Percentiles rank a stretch among this genome's conserved stretches.
These are phyloP conservation scores for Drechslerella stenobrocha DNA, from an alignment of 2,329 filamentous ascomycete genomes.

Conservation along the genomic window DNA sequence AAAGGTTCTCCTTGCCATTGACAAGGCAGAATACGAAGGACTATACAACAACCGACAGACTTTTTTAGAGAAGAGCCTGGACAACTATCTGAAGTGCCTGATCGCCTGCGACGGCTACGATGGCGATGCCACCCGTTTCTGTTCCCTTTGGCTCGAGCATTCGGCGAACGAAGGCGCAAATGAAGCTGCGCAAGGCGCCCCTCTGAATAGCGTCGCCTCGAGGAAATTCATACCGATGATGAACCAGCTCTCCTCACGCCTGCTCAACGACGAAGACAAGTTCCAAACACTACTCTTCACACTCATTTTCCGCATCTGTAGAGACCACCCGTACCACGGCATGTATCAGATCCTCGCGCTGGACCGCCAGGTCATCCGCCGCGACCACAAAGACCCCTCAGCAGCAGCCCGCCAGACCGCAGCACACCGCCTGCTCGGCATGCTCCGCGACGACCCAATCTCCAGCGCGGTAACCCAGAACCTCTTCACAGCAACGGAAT, in stretches of 20 bases:
- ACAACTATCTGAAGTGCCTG: slow-evolving; percentile 88
- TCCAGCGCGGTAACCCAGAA: slow-evolving; percentile 33
- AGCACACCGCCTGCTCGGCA: slow-evolving; percentile 59
- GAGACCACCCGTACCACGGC: slow-evolving; percentile 91
- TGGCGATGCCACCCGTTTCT: slow-evolving; percentile 86
- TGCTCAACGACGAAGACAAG: slow-evolving; percentile 68
- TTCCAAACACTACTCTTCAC: slow-evolving; percentile 78
- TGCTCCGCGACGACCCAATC: slow-evolving; percentile 22
- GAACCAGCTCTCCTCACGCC: slow-evolving; percentile 93
- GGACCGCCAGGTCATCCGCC: slow-evolving; percentile 60
- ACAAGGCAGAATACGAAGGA: slow-evolving; percentile 81
- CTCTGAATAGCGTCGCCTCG: slow-evolving; percentile 74
- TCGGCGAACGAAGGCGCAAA: slow-evolving; percentile 77
- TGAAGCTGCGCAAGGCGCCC: slow-evolving; percentile 69
- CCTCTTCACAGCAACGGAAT: slow-evolving; percentile 20
- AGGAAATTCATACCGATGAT: slow-evolving; percentile 89
- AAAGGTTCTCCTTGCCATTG: slow-evolving; percentile 86
- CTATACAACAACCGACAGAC: slow-evolving; percentile 75
- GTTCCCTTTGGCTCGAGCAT: slow-evolving; percentile 89
- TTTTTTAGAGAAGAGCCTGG: slow-evolving; percentile 83
- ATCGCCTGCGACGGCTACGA: slow-evolving; percentile 84
- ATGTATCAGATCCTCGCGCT: slow-evolving; percentile 96
- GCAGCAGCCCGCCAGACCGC: slow-evolving; percentile 74
- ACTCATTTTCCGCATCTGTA: slow-evolving; percentile 80
- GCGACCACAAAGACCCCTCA: slow-evolving; percentile 68